Percentiles rank a stretch among this genome's conserved stretches.
Evolutionary conservation across 352 stramenopile species (phyloP).

Genomic region (Thalassiosira mediterranea): DNA sequence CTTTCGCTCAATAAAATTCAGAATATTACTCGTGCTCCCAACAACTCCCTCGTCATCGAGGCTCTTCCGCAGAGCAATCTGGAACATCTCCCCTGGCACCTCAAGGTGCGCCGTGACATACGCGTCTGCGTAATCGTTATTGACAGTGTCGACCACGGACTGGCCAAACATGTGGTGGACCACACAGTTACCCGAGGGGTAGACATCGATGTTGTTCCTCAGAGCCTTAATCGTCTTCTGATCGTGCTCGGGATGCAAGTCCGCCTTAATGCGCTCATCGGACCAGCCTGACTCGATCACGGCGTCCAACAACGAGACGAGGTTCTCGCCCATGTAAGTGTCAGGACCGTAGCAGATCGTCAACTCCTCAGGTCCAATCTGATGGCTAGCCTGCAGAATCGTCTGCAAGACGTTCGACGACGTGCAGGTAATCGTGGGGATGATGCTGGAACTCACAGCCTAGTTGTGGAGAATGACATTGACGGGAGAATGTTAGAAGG

Average conservation of each 20-base stretch:
- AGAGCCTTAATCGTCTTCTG: slow-evolving; percentile 82
- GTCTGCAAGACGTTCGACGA: slow-evolving; percentile 96
- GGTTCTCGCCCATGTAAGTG: slow-evolving; percentile 98
- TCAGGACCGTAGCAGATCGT: slow-evolving; percentile 93
- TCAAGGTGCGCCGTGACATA: slow-evolving; percentile 97
- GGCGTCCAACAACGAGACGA: slow-evolving; percentile 91
- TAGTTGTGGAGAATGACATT: no score
- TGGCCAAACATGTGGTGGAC: slow-evolving; percentile 98
- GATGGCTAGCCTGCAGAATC: slow-evolving; percentile 91
- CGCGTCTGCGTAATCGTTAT: slow-evolving; percentile 87
- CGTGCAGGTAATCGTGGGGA: slow-evolving; percentile 97
- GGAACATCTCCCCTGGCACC: slow-evolving; percentile 98
- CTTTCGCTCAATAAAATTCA: slow-evolving; percentile 97
- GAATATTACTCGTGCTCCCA: slow-evolving; percentile 95
- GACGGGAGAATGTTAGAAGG: no score
- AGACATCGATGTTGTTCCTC: slow-evolving; percentile 91
- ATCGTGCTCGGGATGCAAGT: slow-evolving; percentile 74
- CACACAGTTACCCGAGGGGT: slow-evolving; percentile 95
- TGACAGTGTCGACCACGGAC: slow-evolving; percentile 91
- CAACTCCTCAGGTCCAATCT: slow-evolving; percentile 87
- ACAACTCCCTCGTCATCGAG: slow-evolving; percentile 92
- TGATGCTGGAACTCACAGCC: slow-evolving; percentile 76
- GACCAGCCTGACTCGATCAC: slow-evolving; percentile 62
- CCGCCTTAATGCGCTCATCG: slow-evolving; percentile 66
- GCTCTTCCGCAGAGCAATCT: slow-evolving; percentile 93